Evolutionary conservation across 2,329 filamentous ascomycete genomes (phyloP), one percentile per base, ranked within the genome.

Genomic region (Trichophyton verrucosum): DNA sequence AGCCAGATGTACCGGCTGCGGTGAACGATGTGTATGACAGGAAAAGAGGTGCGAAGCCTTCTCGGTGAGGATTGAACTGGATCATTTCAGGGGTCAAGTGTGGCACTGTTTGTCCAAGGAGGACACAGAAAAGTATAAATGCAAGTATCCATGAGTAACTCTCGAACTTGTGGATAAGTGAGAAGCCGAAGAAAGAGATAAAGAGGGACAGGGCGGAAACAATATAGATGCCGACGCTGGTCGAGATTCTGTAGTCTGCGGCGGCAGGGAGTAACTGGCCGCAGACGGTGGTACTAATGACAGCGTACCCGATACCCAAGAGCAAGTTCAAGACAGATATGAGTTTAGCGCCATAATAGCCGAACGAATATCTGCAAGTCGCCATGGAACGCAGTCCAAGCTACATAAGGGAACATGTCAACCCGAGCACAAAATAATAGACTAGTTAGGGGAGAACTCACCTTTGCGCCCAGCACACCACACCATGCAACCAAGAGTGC

Each of bases 401-500:
- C 57, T 59, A 33, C 11, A 11, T 9, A 33, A 38, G 33, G 33
- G 33, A 38, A 13, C 17, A 9, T 20, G 30, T 42, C 2, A 57
- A 11, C 9, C 46, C 5, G 13, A 9, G 20, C 15, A 30, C 6
- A 17, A 30, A 27, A 20, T 22, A 17, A 30, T 15, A 27, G 11
- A 24, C 7, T 40, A 3, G 9, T 20, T n/a, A n/a, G n/a, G 9
- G 9, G 5, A 27, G 3, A 9, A 24, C 15, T 30, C 24, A 59
- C 57, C 20, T 51, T 51, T 13, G 57, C 4, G 6, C 57, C 57
- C 11, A 59, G 6, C 36, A 44, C 13, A 58, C 75, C 75, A 44
- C 69, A 71, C 57, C 72, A 77, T 2, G 74, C 71, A 1, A 75
- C 74, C 49, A 73, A 74, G 1, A 75, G 64, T 33, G 73, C 71